Evolutionary conservation across 345 rosid genomes (phyloP).

Genomic region (Syzygium jambos): DNA sequence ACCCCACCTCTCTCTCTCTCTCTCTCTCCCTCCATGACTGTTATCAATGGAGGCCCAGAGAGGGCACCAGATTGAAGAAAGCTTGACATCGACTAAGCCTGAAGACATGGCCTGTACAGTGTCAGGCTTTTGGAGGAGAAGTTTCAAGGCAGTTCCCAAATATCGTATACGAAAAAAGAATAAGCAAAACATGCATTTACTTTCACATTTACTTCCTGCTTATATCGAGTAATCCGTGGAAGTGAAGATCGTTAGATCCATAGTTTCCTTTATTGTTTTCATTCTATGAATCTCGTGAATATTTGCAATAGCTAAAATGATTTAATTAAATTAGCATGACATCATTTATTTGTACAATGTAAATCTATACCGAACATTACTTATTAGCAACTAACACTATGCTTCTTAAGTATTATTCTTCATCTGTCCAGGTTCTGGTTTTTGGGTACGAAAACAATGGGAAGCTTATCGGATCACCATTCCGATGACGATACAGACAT

Average conservation of each 20-base stretch:
- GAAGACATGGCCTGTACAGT: background rate
- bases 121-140: background rate
- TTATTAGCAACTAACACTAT: background rate
- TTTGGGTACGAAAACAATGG: background rate
- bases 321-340: background rate
- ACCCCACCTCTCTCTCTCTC: background rate
- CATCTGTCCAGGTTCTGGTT: background rate
- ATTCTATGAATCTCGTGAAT: background rate
- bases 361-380: background rate
- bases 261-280: background rate
- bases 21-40: background rate
- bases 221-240: background rate
- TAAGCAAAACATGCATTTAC: background rate
- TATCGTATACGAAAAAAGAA: background rate
- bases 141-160: background rate
- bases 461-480: constrained; percentile 3
- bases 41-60: background rate
- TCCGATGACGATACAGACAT: constrained; percentile 5
- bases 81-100: background rate
- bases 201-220: background rate
- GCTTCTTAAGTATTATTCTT: background rate
- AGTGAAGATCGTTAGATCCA: background rate
- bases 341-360: background rate
- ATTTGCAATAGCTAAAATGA: background rate
- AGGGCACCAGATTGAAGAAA: background rate